These are phyloP conservation scores for Kickxella alabastrina DNA, from an alignment of 192 early-diverging fungal genomes.

Conservation along the genomic window DNA sequence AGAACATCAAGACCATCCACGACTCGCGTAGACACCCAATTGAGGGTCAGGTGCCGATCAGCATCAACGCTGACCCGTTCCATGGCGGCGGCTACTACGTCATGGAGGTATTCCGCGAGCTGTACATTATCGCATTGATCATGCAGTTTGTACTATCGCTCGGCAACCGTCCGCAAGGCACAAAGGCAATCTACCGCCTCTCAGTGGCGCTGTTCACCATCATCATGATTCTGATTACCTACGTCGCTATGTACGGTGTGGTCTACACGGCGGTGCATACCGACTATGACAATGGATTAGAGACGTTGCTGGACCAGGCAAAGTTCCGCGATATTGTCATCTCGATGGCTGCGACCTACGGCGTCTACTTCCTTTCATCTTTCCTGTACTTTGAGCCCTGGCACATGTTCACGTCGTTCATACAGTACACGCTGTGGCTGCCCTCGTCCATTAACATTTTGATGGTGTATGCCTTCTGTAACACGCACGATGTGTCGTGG, in stretches of 20 bases:
- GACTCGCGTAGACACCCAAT: slow-evolving; percentile 14
- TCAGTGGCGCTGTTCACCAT: slow-evolving; percentile 80
- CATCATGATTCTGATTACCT: slow-evolving; percentile 83
- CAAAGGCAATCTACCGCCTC: slow-evolving; percentile 69
- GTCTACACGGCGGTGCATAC: slow-evolving; percentile 49
- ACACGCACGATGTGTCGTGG: slow-evolving; percentile 95
- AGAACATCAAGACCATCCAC: slow-evolving; percentile 45
- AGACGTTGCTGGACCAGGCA: slow-evolving; percentile 39
- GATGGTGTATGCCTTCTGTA: slow-evolving; percentile 90
- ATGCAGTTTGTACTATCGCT: slow-evolving; percentile 84
- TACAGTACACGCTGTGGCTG: slow-evolving; percentile 85
- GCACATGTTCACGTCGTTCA: slow-evolving; percentile 85
- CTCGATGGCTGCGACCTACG: slow-evolving; percentile 77
- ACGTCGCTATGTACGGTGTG: slow-evolving; percentile 65
- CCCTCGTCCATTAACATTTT: slow-evolving; percentile 90
- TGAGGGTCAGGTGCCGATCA: slow-evolving; percentile 32
- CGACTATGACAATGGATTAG: slow-evolving; percentile 40
- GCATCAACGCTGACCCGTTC: slow-evolving; percentile 57
- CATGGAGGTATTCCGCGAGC: slow-evolving; percentile 63
- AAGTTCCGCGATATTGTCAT: slow-evolving; percentile 79
- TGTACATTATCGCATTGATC: slow-evolving; percentile 80
- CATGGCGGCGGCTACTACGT: slow-evolving; percentile 56
- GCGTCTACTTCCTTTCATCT: slow-evolving; percentile 76
- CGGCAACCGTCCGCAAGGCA: slow-evolving; percentile 95
- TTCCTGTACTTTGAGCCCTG: slow-evolving; percentile 80